Conservation (phyloP, 768 basidiomycete species). For the Mycena capillaripes region DNA sequence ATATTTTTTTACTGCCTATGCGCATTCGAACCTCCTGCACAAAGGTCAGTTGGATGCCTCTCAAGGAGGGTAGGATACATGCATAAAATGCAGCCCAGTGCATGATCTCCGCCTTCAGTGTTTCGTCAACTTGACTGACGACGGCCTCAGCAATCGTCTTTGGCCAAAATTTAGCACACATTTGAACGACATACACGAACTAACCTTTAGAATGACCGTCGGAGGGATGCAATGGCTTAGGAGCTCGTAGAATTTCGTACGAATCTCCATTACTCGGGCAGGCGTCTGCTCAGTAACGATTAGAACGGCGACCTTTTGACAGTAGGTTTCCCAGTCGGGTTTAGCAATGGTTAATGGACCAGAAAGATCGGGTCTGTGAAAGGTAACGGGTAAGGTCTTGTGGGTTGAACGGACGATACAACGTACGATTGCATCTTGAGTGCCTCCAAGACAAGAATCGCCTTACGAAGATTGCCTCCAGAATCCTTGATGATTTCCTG, state of each 20-base stretch:
- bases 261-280: constrained; percentile 90
- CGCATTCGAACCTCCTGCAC: constrained; percentile 94
- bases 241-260: constrained; percentile 94
- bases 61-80: constrained; percentile 45
- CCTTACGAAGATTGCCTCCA: constrained; percentile 93
- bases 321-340: constrained; percentile 99
- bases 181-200: constrained; percentile 33
- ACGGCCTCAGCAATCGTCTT: constrained; percentile 94
- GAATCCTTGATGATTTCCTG: constrained; percentile 85
- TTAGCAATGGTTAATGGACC: constrained; percentile 89
- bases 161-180: not conserved
- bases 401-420: not conserved
- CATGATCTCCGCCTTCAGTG: constrained; percentile 92
- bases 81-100: constrained; percentile 99
- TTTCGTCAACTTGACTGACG: constrained; percentile 90
- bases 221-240: constrained; percentile 98
- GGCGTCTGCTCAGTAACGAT: constrained; percentile 94
- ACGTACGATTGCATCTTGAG: constrained; percentile 96
- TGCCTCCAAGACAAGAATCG: constrained; percentile 94
- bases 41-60: not conserved
- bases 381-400: not conserved
- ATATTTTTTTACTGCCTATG: constrained; percentile 92
- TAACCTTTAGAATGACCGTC: constrained; percentile 89
- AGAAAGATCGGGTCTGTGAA: constrained; percentile 81
- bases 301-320: constrained; percentile 90